Base-by-base conservation (phyloP, 2,329 filamentous ascomycete genomes). In the Oidium heveae region DNA sequence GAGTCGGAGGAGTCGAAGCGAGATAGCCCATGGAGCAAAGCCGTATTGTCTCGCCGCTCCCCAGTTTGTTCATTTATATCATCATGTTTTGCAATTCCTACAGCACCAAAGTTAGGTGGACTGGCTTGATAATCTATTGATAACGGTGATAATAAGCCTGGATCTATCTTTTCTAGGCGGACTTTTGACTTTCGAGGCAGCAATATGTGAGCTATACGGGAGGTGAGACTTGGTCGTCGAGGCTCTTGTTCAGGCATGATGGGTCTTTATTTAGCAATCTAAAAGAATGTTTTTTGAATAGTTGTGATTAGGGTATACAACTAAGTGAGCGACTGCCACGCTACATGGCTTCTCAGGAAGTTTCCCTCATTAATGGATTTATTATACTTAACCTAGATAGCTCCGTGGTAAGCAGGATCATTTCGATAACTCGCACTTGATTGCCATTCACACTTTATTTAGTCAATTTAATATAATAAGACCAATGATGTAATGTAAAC, bases 41-140 rank as follows among this genome's bases (percentile, higher is more conserved):
- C 63, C 1, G 64, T 65, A 53, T 65, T 57, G 56, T 66, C 63
- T 36, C 58, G 53, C 16, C 60, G 59, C 54, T 66, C 64, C 20
- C 64, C 64, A 13, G 61, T 63, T 51, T 65, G 63, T 24, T 59
- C 59, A 54, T 65, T 58, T 47, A 56, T 22, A 15, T 10, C n/a
- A 20, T 53, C 28, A 20, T 33, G 28, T 15, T 41, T 36, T 32
- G 39, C 52, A 9, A 34, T 53, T 16, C 43, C 51, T n/a, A 43
- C 12, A 43, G 15, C 20, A 43, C 20, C 39, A 4, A n/a, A 8
- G 10, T 12, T 9, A n/a, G 20, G 10, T 18, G 39, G 20, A n/a
- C 13, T 15, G 15, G 7, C 28, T 32, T 32, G 28, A 32, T 32
- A 8, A 12, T 43, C n/a, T 12, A 15, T 18, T n/a, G 16, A n/a